Evolutionary conservation across 2,329 filamentous ascomycete species (phyloP).

Genomic region (Epicoccum sorghinum): DNA sequence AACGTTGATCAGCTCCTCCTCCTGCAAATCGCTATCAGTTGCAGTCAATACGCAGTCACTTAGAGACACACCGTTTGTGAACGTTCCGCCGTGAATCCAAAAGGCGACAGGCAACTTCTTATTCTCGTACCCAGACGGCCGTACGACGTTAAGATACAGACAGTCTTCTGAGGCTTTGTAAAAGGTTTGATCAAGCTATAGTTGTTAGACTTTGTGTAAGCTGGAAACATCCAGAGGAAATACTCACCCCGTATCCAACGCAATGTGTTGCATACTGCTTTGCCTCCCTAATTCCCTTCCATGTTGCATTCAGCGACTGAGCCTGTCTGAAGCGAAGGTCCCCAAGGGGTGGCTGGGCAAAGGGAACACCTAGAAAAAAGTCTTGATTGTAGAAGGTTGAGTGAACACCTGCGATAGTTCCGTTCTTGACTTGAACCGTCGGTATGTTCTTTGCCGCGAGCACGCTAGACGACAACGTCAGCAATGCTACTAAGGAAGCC

Average conservation of each 20-base stretch:
- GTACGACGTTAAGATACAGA: slow-evolving; percentile 47
- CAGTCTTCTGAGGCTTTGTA: slow-evolving; percentile 44
- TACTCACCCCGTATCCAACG: slow-evolving; percentile 16
- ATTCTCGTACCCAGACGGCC: slow-evolving; percentile 22
- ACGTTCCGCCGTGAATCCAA: slow-evolving; percentile 24
- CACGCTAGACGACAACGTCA: neutral
- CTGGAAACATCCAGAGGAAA: neutral
- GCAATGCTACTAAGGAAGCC: neutral
- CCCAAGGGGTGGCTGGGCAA: slow-evolving; percentile 29
- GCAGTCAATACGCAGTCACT: neutral
- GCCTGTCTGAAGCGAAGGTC: slow-evolving; percentile 35
- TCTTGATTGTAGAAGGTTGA: slow-evolving; percentile 49
- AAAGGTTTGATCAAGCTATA: slow-evolving; percentile 16
- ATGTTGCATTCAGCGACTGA: slow-evolving; percentile 18
- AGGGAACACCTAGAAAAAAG: slow-evolving; percentile 32
- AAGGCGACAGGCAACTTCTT: slow-evolving; percentile 21
- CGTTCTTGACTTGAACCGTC: slow-evolving; percentile 48
- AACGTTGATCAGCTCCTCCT: slow-evolving; percentile 54
- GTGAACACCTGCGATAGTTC: slow-evolving; percentile 47
- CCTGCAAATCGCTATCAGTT: slow-evolving; percentile 19
- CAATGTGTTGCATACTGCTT: slow-evolving; percentile 37
- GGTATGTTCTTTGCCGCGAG: slow-evolving; percentile 21
- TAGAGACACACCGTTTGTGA: slow-evolving; percentile 40
- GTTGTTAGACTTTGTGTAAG: neutral
- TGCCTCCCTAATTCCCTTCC: slow-evolving; percentile 44